phyloP scores from a whole-genome alignment of 164 flowering plant species.

The Akebia trifoliata region DNA sequence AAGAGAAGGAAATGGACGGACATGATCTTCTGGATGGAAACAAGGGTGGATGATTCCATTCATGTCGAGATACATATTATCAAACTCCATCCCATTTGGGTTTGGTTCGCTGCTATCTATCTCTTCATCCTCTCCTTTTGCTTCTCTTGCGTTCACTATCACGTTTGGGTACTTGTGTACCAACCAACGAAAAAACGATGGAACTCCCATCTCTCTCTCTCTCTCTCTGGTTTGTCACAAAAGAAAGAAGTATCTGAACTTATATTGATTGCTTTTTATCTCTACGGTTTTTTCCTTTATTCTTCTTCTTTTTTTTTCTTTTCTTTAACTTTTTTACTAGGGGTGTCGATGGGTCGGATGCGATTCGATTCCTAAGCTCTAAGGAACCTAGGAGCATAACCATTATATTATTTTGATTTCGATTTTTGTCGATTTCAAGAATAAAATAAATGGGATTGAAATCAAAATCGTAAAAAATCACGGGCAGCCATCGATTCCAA shows the following conservation, averaged over 20 bases:
- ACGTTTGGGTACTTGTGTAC: constrained; percentile 35
- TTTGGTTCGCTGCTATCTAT: constrained; percentile 20
- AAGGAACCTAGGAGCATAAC: too few relatives aligned
- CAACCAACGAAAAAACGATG: constrained; percentile 43
- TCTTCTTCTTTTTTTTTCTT: too few relatives aligned
- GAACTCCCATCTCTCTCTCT: constrained; percentile 37
- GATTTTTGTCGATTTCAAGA: too few relatives aligned
- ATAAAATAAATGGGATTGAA: too few relatives aligned
- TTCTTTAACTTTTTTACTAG: too few relatives aligned
- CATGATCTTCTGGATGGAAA: constrained; percentile 42
- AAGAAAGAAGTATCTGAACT: too few relatives aligned
- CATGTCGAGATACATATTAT: constrained; percentile 54
- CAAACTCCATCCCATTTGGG: constrained; percentile 49
- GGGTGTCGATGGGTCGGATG: too few relatives aligned
- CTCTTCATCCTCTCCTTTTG: neutral
- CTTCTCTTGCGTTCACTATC: constrained; percentile 28
- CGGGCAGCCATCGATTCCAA: too few relatives aligned
- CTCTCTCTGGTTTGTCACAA: too few relatives aligned
- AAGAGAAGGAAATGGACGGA: neutral
- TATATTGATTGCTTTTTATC: neutral
- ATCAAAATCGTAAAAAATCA: too few relatives aligned
- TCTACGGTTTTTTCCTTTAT: neutral
- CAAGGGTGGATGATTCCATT: constrained; percentile 62
- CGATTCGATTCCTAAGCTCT: too few relatives aligned
- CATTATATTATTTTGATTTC: too few relatives aligned